Conservation (phyloP, 1,284 basidiomycete species). For the Ustilago trichophora region DNA sequence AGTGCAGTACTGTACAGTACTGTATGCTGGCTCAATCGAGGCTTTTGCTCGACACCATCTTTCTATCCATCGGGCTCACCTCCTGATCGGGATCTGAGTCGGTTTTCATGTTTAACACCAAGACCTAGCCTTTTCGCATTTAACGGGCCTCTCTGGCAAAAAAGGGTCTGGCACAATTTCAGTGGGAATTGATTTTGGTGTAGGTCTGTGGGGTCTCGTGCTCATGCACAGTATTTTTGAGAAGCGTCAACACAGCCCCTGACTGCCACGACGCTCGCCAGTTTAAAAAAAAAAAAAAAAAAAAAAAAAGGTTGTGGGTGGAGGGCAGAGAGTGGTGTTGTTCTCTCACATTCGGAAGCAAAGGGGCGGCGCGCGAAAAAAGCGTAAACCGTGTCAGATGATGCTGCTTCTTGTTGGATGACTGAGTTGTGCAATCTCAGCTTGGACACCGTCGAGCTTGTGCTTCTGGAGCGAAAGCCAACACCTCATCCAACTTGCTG, state of each 20-base stretch:
- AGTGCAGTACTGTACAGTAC: too few species aligned
- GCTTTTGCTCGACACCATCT: too few species aligned
- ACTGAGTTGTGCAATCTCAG: too few species aligned
- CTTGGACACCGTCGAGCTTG: too few species aligned
- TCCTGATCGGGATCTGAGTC: too few species aligned
- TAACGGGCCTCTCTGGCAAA: not conserved
- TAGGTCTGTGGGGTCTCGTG: slow-evolving; percentile 40
- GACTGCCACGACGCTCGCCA: too few species aligned
- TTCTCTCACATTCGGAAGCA: slow-evolving; percentile 6
- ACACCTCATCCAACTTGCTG: not conserved
- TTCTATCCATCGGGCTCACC: too few species aligned
- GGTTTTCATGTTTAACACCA: too few species aligned
- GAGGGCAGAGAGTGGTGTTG: slow-evolving; percentile 18
- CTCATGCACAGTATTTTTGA: too few species aligned
- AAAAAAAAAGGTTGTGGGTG: slow-evolving; percentile 17
- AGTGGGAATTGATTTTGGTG: not conserved
- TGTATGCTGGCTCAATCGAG: too few species aligned
- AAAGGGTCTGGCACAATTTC: not conserved
- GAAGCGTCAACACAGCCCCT: slow-evolving; percentile 27
- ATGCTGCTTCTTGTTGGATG: slow-evolving; percentile 23
- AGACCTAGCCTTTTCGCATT: too few species aligned
- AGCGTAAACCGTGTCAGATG: slow-evolving; percentile 41
- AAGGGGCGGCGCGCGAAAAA: slow-evolving; percentile 13
- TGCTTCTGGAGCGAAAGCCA: slow-evolving; percentile 27
- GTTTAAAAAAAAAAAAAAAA: too few species aligned